Base-by-base conservation (phyloP, 2,329 filamentous ascomycete genomes). In the Stachybotrys echinatus region DNA sequence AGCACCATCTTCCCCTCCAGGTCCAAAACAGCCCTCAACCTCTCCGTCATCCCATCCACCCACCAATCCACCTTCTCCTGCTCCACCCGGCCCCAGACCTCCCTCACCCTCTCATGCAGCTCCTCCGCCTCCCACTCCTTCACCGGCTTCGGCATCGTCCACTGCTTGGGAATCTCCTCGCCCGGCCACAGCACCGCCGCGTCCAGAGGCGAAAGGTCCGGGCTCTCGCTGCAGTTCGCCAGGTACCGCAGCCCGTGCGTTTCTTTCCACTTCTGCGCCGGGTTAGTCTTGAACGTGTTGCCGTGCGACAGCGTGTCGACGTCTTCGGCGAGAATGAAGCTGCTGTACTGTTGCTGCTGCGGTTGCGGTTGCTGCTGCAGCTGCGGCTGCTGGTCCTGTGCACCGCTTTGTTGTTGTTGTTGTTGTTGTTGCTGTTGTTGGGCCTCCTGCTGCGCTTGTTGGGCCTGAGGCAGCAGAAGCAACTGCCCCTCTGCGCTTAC, bases 141-240 rank as follows among this genome's bases (percentile, higher is more conserved):
- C 14, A 58, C 54, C 20, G 65, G 66, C 54, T 63, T 60, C 52
- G 61, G 51, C 52, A 55, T 58, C 47, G 69, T 53, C 23, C 63
- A 63, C 50, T 61, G 63, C 14, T 69, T 62, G 18, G 56, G 56
- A 7, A 31, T 4, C 27, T 17, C 27, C 61, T 70, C 70, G 40
- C 57, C 52, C 18, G 52, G 40, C n/a, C 22, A 18, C 45, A 66
- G 66, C 66, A 66, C 70, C 12, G 68, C 52, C 22, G 62, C 60
- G 50, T 70, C 67, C 21, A 70, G 57, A 7, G 65, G 66, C 54
- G 57, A 67, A 44, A 70, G 54, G 49, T 70, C 67, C 5, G 67
- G 67, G 44, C 66, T 66, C 43, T 70, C 67, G 6, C 66, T 62
- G 48, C 67, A 69, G 55, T 58, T 68, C 50, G 66, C 69, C 50